Evolutionary conservation across 495 filamentous ascomycete species (phyloP).

Genomic region (Durotheca rogersii): DNA sequence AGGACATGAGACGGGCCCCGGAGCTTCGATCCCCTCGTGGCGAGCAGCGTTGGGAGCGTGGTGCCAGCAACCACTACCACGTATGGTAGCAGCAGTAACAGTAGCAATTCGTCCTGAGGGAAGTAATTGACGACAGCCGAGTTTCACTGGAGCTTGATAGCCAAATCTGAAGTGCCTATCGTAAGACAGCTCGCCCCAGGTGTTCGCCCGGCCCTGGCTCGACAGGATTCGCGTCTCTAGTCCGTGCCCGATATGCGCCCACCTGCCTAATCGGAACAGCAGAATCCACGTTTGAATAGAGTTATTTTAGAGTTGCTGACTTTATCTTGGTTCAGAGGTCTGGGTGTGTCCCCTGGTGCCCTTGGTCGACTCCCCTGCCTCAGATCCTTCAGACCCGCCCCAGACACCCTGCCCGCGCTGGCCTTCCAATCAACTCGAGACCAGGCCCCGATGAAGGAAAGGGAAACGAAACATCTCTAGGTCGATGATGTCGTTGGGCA

Average conservation of each 20-base stretch:
- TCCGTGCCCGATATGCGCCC: constrained; percentile 12
- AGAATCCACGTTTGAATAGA: constrained; percentile 23
- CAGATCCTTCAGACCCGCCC: constrained; percentile 13
- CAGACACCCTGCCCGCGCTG: constrained; percentile 3
- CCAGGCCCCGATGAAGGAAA: constrained; percentile 4
- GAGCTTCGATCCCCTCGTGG: background rate
- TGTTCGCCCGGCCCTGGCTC: constrained; percentile 6
- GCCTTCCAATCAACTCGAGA: constrained; percentile 20
- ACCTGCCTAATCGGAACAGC: constrained; percentile 25
- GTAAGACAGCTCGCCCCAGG: constrained; percentile 1
- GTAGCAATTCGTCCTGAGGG: constrained; percentile 15
- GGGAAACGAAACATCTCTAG: constrained; percentile 3
- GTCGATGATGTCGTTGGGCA: background rate
- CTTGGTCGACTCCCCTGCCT: constrained; percentile 9
- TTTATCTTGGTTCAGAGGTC: background rate
- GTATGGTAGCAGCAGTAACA: no score
- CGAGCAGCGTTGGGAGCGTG: background rate
- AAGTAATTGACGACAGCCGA: constrained; percentile 7
- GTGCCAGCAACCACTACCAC: no score
- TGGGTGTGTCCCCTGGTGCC: background rate
- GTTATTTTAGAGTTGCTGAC: constrained; percentile 28
- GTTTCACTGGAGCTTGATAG: constrained; percentile 12
- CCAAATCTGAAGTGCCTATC: background rate
- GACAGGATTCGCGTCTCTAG: constrained; percentile 26
- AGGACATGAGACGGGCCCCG: background rate